phyloP scores from a whole-genome alignment of 78 protist species.

The Salpingoeca rosetta region DNA sequence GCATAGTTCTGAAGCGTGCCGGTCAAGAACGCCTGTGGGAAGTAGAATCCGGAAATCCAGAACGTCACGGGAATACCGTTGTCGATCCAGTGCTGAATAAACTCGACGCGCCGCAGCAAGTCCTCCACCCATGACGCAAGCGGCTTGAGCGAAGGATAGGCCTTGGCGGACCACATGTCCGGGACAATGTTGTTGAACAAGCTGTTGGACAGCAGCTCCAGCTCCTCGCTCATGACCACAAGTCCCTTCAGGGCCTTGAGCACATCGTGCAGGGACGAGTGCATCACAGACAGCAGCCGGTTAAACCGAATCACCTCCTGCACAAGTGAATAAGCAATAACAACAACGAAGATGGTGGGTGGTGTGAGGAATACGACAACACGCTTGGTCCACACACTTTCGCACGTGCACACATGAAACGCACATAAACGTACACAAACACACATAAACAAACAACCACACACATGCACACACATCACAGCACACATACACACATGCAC shows the following conservation, averaged over 20 bases:
- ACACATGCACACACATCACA: no score
- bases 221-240: slow-evolving; percentile 57
- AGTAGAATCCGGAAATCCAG: slow-evolving; percentile 74
- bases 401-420: background rate
- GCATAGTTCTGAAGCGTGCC: slow-evolving; percentile 79
- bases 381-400: background rate
- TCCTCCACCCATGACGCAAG: slow-evolving; percentile 67
- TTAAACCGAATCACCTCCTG: slow-evolving; percentile 77
- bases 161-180: slow-evolving; percentile 31
- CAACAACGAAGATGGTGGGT: slow-evolving; percentile 36
- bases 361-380: background rate
- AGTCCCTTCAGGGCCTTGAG: slow-evolving; percentile 65
- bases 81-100: slow-evolving; percentile 38
- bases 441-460: no score
- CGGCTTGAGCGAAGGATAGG: slow-evolving; percentile 73
- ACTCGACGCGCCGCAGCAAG: slow-evolving; percentile 44
- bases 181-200: slow-evolving; percentile 54
- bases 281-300: slow-evolving; percentile 37
- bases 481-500: no score
- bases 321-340: no score
- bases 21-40: slow-evolving; percentile 87
- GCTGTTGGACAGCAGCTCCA: slow-evolving; percentile 40
- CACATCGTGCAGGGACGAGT: slow-evolving; percentile 35
- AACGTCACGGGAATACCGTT: slow-evolving; percentile 48
- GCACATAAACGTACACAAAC: background rate